phyloP scores from a whole-genome alignment of 2,329 filamentous ascomycete genomes.

The Colletotrichum orchidophilum region DNA sequence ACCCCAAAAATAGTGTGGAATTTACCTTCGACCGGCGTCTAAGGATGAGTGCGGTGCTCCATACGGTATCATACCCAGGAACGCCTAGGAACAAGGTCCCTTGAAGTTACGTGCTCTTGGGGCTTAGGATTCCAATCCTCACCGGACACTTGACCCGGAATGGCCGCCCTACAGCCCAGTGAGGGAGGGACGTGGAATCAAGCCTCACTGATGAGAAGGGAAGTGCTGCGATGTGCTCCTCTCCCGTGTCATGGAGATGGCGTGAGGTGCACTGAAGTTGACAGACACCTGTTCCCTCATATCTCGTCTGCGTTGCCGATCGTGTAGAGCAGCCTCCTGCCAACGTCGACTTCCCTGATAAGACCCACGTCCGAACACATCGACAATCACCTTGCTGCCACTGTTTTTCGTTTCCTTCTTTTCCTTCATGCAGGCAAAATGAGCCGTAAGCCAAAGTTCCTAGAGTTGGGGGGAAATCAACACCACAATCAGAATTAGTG shows the following conservation, averaged over 20 bases:
- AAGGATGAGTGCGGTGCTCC: neutral
- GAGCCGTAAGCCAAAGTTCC: neutral
- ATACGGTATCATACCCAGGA: neutral
- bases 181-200: conserved; percentile 4
- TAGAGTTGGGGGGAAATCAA: neutral
- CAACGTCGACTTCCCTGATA: neutral
- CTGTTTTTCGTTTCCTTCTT: neutral
- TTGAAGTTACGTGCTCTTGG: conserved; percentile 23
- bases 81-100: conserved; percentile 21
- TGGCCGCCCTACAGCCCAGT: conserved; percentile 26
- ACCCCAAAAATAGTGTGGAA: conserved; percentile 28
- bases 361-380: conserved; percentile 3
- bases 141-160: conserved; percentile 23
- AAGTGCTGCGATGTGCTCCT: conserved; percentile 3
- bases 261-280: neutral
- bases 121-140: conserved; percentile 24
- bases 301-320: neutral
- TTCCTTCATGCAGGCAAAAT: neutral
- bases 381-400: neutral
- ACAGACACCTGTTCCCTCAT: neutral
- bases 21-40: conserved; percentile 17
- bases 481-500: conserved; percentile 2
- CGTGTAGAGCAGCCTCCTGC: conserved; percentile 2
- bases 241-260: neutral
- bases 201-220: neutral